These are phyloP conservation scores for Zygosaccharomyces bisporus DNA, from an alignment of 805 yeast species.

Conservation along the genomic window DNA sequence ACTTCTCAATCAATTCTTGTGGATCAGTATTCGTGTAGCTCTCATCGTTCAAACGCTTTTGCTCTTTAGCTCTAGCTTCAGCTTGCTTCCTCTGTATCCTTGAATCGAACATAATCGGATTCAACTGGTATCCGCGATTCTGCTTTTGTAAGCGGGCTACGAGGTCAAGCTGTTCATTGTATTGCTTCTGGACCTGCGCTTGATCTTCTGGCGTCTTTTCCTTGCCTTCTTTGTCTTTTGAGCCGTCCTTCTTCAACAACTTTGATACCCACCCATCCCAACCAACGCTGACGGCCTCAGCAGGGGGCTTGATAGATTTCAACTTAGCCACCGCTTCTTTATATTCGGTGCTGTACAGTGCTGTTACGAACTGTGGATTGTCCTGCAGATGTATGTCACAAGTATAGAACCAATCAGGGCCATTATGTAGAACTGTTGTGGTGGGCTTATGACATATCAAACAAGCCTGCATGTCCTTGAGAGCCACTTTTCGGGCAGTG, in stretches of 20 bases:
- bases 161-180: slow-evolving; percentile 20
- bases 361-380: slow-evolving; percentile 33
- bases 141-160: slow-evolving; percentile 21
- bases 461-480: slow-evolving; percentile 32
- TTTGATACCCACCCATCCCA: slow-evolving; percentile 37
- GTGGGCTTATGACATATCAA: slow-evolving; percentile 30
- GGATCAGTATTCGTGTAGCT: slow-evolving; percentile 33
- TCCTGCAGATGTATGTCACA: slow-evolving; percentile 36
- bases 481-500: slow-evolving; percentile 27
- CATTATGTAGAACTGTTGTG: slow-evolving; percentile 28
- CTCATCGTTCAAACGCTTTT: slow-evolving; percentile 23
- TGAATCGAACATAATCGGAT: slow-evolving; percentile 23
- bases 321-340: slow-evolving; percentile 15
- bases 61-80: slow-evolving; percentile 10
- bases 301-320: slow-evolving; percentile 19
- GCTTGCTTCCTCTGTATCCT: slow-evolving; percentile 21
- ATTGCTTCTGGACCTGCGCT: slow-evolving; percentile 16
- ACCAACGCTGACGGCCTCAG: slow-evolving; percentile 11
- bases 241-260: slow-evolving; percentile 18
- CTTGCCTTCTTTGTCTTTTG: slow-evolving; percentile 2
- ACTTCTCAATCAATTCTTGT: slow-evolving; percentile 21
- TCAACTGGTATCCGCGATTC: slow-evolving; percentile 22
- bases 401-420: slow-evolving; percentile 34
- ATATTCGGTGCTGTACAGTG: slow-evolving; percentile 27
- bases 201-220: slow-evolving; percentile 1